Percentiles rank a stretch among this genome's conserved stretches.
These are phyloP conservation scores for Gymnopus androsaceus DNA, from an alignment of 1,284 basidiomycete genomes.

Conservation along the genomic window DNA sequence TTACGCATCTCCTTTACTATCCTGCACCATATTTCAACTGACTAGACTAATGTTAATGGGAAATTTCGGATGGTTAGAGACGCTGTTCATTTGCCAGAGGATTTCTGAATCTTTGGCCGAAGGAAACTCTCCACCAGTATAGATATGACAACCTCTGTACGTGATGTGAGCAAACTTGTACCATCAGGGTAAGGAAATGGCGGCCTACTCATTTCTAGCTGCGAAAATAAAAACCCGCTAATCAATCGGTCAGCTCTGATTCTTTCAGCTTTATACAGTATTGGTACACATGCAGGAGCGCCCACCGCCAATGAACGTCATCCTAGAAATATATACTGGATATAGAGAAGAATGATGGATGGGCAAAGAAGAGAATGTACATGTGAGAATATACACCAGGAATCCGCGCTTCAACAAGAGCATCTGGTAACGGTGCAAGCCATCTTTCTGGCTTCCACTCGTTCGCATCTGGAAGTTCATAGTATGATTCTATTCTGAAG, in stretches of 20 bases:
- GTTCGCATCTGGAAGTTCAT: slow-evolving; percentile 26
- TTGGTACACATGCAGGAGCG: slow-evolving; percentile 32
- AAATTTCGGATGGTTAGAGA: slow-evolving; percentile 2
- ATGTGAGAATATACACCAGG: slow-evolving; percentile 20
- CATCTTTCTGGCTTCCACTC: slow-evolving; percentile 40
- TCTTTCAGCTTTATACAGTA: not conserved
- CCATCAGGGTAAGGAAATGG: not conserved
- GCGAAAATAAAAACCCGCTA: slow-evolving; percentile 35
- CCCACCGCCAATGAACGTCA: slow-evolving; percentile 34
- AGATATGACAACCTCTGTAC: slow-evolving; percentile 9
- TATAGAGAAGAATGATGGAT: slow-evolving; percentile 1
- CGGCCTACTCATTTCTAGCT: slow-evolving; percentile 35
- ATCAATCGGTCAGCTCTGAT: not conserved
- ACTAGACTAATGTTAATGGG: slow-evolving; percentile 10
- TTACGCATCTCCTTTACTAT: too few species aligned
- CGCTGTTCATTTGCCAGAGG: slow-evolving; percentile 8
- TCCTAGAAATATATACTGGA: slow-evolving; percentile 17
- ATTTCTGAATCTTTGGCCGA: slow-evolving; percentile 1
- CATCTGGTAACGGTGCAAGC: slow-evolving; percentile 29
- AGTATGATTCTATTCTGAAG: not conserved
- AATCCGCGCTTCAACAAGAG: slow-evolving; percentile 11
- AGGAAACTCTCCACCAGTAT: slow-evolving; percentile 4
- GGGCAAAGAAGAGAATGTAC: slow-evolving; percentile 2
- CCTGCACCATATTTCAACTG: too few species aligned
- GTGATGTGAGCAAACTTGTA: not conserved